Conservation (phyloP, 1,284 basidiomycete species). For the Fomitopsis betulina region DNA sequence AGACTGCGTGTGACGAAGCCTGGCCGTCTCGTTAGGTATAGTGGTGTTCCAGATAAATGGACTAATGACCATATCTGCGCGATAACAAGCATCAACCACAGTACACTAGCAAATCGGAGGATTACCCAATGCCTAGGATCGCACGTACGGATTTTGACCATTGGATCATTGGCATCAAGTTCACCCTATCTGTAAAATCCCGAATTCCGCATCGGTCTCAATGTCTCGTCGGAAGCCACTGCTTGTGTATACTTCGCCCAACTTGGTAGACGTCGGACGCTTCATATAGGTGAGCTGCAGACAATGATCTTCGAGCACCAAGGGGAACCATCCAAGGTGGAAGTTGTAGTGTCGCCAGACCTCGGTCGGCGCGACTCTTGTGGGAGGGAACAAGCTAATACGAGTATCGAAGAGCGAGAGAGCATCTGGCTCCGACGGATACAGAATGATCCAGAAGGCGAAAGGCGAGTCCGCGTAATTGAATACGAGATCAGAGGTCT, state of each 20-base stretch:
- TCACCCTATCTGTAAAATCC: constrained; percentile 70
- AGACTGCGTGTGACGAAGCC: constrained; percentile 64
- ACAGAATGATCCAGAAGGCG: constrained; percentile 69
- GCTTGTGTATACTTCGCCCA: constrained; percentile 69
- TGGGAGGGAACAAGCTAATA: constrained; percentile 44
- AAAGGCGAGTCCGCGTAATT: constrained; percentile 64
- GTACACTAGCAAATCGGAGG: not conserved
- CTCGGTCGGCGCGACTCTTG: constrained; percentile 39
- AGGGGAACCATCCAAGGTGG: no score
- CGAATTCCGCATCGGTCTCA: constrained; percentile 42
- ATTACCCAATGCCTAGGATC: not conserved
- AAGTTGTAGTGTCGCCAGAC: no score
- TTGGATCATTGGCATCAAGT: constrained; percentile 57
- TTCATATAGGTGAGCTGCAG: constrained; percentile 55
- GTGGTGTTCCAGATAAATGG: constrained; percentile 64
- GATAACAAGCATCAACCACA: not conserved
- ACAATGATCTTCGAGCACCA: no score
- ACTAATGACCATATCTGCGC: constrained; percentile 64
- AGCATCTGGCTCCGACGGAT: constrained; percentile 51
- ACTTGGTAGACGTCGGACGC: constrained; percentile 69
- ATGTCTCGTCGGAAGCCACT: constrained; percentile 64
- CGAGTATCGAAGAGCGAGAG: constrained; percentile 74
- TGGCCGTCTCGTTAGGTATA: constrained; percentile 45
- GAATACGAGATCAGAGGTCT: constrained; percentile 57
- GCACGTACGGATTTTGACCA: constrained; percentile 54